Base-by-base conservation (phyloP, 2,329 filamentous ascomycete species). In the Passalora sequoiae region DNA sequence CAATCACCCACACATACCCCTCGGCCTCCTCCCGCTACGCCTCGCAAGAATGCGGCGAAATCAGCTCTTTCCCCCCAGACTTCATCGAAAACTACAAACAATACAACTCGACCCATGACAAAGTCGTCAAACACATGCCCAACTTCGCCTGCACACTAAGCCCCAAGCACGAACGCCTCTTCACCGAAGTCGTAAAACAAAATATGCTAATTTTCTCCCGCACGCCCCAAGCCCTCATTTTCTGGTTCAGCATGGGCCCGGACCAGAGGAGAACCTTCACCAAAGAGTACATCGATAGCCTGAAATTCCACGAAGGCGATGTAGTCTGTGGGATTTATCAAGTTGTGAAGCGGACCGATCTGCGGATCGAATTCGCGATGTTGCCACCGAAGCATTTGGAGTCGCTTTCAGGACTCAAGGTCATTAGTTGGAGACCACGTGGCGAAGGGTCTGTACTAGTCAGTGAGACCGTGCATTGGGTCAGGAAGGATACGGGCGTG, bases 391-490 rank as follows among this genome's bases (percentile, higher is more conserved):
- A 36, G 24, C 27, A 25, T 4, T 29, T 40, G 15, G 38, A 40
- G 12, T 31, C 38, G 19, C 29, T 55, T 4, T 21, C 40, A 4
- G 48, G 53, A 4, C 38, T 51, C 20, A 30, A 49, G 28, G 38
- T 55, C 17, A 46, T 55, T 15, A 44, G 40, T 19, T 20, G 51
- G 30, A 38, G 46, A 10, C 50, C 50, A n/a, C 31, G 53, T 10
- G 49, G 51, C 13, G 38, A 51, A 7, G 53, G 53, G 9, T 44
- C 50, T 13, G 45, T 45, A 7, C 19, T 55, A 31, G 40, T 44
- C 4, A 50, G 37, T n/a, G 53, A 55, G 43, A 55, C 53, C n/a
- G 41, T 55, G 17, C 50, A 53, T 19, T 55, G 53, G 53, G 47
- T 43, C 6, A 41, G 43, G 28, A 51, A 46, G 29, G 42, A 41